These are phyloP conservation scores for Starmera stellimalicola DNA, from an alignment of 1,139 yeast genomes.

Conservation along the genomic window DNA sequence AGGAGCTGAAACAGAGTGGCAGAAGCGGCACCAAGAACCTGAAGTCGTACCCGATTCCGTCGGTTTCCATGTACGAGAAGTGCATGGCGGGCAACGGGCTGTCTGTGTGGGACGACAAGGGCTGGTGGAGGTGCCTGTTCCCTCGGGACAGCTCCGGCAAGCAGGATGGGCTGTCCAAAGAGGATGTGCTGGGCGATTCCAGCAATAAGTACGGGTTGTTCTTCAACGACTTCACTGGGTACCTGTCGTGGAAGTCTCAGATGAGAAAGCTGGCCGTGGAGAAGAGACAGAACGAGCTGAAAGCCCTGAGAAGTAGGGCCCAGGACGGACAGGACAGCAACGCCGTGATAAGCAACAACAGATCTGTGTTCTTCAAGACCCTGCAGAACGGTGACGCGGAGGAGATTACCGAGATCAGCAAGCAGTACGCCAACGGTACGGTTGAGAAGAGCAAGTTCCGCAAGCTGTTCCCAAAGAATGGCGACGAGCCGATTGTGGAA, in stretches of 20 bases:
- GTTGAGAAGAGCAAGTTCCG: constrained; percentile 27
- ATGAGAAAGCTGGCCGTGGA: constrained; percentile 36
- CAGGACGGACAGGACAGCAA: constrained; percentile 25
- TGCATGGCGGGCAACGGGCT: constrained; percentile 59
- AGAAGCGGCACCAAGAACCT: constrained; percentile 25
- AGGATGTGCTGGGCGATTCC: constrained; percentile 32
- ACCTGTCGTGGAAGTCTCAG: constrained; percentile 55
- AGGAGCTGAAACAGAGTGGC: not conserved
- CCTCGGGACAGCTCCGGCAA: constrained; percentile 34
- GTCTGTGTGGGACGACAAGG: constrained; percentile 70
- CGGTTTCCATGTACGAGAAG: constrained; percentile 45
- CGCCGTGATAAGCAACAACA: constrained; percentile 39
- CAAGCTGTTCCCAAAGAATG: constrained; percentile 30
- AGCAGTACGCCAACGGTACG: constrained; percentile 61
- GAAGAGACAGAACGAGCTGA: constrained; percentile 11
- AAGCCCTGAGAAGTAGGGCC: constrained; percentile 14
- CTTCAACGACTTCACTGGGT: constrained; percentile 57
- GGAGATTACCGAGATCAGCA: constrained; percentile 40
- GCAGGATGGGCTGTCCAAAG: constrained; percentile 38
- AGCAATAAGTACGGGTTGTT: constrained; percentile 32
- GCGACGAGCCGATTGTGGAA: constrained; percentile 23
- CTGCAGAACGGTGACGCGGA: constrained; percentile 47
- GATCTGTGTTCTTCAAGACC: constrained; percentile 35
- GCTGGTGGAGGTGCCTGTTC: constrained; percentile 83
- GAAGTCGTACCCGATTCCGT: constrained; percentile 55